Evolutionary conservation across 2,329 filamentous ascomycete genomes (phyloP).

Genomic region (Epichloe amarillans): DNA sequence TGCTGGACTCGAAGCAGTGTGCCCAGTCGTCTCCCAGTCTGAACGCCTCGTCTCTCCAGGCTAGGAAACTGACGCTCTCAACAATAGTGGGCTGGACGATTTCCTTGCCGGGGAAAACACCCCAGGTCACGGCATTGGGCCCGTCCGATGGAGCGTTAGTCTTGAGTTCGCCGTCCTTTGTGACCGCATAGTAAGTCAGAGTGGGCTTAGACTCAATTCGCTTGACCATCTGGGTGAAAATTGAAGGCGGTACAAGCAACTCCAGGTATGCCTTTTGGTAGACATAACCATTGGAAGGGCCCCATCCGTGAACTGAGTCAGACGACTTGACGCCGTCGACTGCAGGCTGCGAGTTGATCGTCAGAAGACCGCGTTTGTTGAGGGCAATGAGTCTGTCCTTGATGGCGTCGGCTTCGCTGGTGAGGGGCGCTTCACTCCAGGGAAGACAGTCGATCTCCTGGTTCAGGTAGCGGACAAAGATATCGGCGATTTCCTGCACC

Average conservation of each 20-base stretch:
- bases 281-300: constrained; percentile 86
- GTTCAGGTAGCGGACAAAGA: constrained; percentile 77
- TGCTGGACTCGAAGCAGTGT: constrained; percentile 68
- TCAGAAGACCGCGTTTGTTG: constrained; percentile 77
- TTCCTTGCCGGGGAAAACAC: constrained; percentile 93
- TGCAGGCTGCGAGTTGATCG: constrained; percentile 94
- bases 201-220: constrained; percentile 68
- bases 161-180: constrained; percentile 65
- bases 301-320: constrained; percentile 84
- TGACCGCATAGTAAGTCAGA: constrained; percentile 89
- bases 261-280: constrained; percentile 98
- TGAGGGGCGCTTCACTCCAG: constrained; percentile 87
- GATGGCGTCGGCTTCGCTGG: constrained; percentile 68
- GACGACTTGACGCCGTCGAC: constrained; percentile 84
- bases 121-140: constrained; percentile 98
- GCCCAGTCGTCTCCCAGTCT: constrained; percentile 87
- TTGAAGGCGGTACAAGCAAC: constrained; percentile 67
- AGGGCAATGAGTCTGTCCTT: constrained; percentile 64
- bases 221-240: constrained; percentile 63
- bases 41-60: constrained; percentile 98
- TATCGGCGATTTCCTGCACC: constrained; percentile 63
- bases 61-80: constrained; percentile 91
- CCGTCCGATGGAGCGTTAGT: constrained; percentile 77
- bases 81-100: constrained; percentile 99
- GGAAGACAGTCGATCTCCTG: constrained; percentile 71